phyloP scores from a whole-genome alignment of 495 filamentous ascomycete genomes.

The Aspergillus coremiiformis region DNA sequence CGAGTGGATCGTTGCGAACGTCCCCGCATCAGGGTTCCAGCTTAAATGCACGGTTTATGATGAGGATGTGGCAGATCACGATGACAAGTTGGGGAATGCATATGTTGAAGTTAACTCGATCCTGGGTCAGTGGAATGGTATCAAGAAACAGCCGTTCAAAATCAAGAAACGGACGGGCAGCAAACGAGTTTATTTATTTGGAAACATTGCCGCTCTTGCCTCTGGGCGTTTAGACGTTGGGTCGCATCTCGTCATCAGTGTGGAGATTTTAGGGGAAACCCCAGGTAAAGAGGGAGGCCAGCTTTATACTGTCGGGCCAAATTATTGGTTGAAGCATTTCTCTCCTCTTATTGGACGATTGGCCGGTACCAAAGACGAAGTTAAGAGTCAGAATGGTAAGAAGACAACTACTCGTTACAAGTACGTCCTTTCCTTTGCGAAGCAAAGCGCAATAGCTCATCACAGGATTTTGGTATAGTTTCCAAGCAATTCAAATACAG shows the following conservation, averaged over 20 bases:
- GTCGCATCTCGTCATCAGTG: conserved; percentile 58
- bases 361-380: conserved; percentile 63
- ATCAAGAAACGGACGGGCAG: conserved; percentile 78
- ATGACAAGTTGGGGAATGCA: conserved; percentile 81
- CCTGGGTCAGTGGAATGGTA: conserved; percentile 57
- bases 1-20: conserved; percentile 80
- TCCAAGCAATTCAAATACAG: conserved; percentile 91
- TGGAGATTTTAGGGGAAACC: conserved; percentile 68
- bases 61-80: conserved; percentile 78
- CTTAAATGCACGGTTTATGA: conserved; percentile 80
- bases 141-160: conserved; percentile 56
- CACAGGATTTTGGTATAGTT: conserved; percentile 42
- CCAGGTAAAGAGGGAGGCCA: conserved; percentile 62
- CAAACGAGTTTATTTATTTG: conserved; percentile 72
- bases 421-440: conserved; percentile 35
- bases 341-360: conserved; percentile 84
- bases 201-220: conserved; percentile 53
- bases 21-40: conserved; percentile 68
- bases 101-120: conserved; percentile 54
- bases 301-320: conserved; percentile 69
- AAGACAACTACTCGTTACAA: conserved; percentile 60
- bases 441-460: neutral
- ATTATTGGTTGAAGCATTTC: conserved; percentile 75
- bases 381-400: conserved; percentile 38
- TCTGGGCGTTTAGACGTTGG: conserved; percentile 47